These are phyloP conservation scores for Daldinia sp. DNA, from an alignment of 2,329 filamentous ascomycete genomes.

Conservation along the genomic window DNA sequence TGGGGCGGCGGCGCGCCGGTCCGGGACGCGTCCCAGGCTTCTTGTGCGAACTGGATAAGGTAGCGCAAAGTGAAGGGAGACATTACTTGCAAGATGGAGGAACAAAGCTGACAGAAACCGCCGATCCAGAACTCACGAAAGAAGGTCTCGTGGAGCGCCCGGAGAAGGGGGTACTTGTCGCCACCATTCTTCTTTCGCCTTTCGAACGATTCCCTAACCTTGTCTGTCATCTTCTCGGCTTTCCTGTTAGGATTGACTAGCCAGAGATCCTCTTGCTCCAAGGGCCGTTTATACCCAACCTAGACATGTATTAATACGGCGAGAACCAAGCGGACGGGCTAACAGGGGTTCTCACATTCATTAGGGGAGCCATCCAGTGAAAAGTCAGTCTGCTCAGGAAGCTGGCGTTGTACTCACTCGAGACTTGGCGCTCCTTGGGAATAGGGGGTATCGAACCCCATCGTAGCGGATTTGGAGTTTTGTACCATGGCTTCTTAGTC, in stretches of 20 bases:
- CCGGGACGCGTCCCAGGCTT: slow-evolving; percentile 77
- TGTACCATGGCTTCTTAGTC: slow-evolving; percentile 71
- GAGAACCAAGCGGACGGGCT: slow-evolving; percentile 9
- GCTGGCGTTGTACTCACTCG: slow-evolving; percentile 77
- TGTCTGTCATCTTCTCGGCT: slow-evolving; percentile 75
- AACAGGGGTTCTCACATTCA: slow-evolving; percentile 69
- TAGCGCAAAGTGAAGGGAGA: slow-evolving; percentile 88
- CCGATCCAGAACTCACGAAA: slow-evolving; percentile 86
- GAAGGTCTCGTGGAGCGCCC: slow-evolving; percentile 89
- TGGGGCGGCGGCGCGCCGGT: slow-evolving; percentile 67
- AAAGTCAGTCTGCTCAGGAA: slow-evolving; percentile 84
- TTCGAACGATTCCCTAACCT: slow-evolving; percentile 76
- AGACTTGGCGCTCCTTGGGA: slow-evolving; percentile 65
- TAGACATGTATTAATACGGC: slow-evolving; percentile 52
- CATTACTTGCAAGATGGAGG: slow-evolving; percentile 82
- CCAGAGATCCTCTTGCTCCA: slow-evolving; percentile 91
- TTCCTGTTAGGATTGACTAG: slow-evolving; percentile 83
- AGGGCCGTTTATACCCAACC: slow-evolving; percentile 85
- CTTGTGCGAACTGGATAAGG: slow-evolving; percentile 84
- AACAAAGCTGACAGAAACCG: slow-evolving; percentile 78
- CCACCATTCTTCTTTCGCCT: slow-evolving; percentile 75
- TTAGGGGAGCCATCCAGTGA: slow-evolving; percentile 90
- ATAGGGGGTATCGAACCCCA: slow-evolving; percentile 70
- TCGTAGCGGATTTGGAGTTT: slow-evolving; percentile 69
- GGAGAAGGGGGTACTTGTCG: slow-evolving; percentile 75